These are phyloP conservation scores for Podospora australis DNA, from an alignment of 495 filamentous ascomycete genomes.

Conservation along the genomic window DNA sequence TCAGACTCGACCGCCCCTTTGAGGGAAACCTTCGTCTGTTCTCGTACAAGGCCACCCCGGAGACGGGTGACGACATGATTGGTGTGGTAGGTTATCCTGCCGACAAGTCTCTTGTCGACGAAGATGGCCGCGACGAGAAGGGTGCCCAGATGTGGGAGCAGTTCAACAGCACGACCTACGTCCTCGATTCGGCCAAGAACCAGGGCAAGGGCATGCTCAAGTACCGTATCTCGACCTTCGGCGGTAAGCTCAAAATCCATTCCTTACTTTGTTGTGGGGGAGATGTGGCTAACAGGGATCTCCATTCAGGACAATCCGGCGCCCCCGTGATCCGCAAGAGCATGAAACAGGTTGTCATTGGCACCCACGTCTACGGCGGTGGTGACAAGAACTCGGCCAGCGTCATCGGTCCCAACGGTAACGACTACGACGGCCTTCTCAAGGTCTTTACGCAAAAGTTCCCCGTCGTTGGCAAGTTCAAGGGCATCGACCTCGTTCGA, in stretches of 20 bases:
- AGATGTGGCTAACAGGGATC: too few relatives aligned
- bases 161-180: conserved; percentile 22
- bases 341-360: conserved; percentile 19
- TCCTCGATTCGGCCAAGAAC: conserved; percentile 17
- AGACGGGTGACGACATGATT: conserved; percentile 20
- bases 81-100: conserved; percentile 41
- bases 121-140: conserved; percentile 20
- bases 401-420: conserved; percentile 25
- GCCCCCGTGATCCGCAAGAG: conserved; percentile 28
- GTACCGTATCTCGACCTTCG: conserved; percentile 33
- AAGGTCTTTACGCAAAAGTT: conserved; percentile 8
- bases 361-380: conserved; percentile 29
- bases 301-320: conserved; percentile 25
- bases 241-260: conserved; percentile 17
- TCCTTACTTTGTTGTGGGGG: too few relatives aligned
- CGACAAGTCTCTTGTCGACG: conserved; percentile 21
- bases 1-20: conserved; percentile 33
- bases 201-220: conserved; percentile 25
- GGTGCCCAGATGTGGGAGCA: conserved; percentile 37
- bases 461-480: conserved; percentile 3
- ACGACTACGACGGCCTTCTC: conserved; percentile 24
- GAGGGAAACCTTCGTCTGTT: conserved; percentile 25
- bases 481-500: conserved; percentile 11
- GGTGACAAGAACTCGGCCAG: conserved; percentile 27
- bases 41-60: conserved; percentile 26